Evolutionary conservation across 805 yeast genomes (phyloP).

Genomic region (Sugiyamaella floridensis): DNA sequence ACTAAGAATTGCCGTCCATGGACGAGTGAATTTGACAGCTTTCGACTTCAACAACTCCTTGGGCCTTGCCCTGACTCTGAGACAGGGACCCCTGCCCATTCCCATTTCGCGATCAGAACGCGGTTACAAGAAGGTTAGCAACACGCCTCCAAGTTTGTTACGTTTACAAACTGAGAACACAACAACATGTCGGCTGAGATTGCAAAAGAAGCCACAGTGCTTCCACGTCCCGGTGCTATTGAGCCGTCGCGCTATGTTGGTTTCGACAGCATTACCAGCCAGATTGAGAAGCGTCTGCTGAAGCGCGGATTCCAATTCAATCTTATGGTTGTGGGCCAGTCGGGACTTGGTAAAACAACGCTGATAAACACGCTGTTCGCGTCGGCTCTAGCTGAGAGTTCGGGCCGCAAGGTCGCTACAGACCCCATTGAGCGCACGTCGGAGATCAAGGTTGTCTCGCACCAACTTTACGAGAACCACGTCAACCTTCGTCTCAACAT

Average conservation of each 20-base stretch:
- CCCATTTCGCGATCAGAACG: background rate
- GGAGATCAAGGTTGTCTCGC: conserved; percentile 50
- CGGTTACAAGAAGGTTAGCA: background rate
- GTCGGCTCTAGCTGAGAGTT: conserved; percentile 64
- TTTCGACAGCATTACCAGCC: conserved; percentile 91
- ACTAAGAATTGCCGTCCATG: too few species aligned
- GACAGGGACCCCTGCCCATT: background rate
- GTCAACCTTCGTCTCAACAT: conserved; percentile 81
- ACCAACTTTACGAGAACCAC: conserved; percentile 68
- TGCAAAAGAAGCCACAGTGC: background rate
- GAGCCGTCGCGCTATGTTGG: conserved; percentile 65
- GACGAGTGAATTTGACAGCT: too few species aligned
- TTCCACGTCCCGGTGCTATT: conserved; percentile 2
- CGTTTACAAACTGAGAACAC: background rate
- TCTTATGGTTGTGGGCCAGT: conserved; percentile 82
- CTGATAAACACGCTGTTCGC: conserved; percentile 85
- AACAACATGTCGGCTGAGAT: background rate
- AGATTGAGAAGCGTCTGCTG: conserved; percentile 85
- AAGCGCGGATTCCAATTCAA: conserved; percentile 93
- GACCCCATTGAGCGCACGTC: conserved; percentile 82
- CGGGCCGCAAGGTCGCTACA: conserved; percentile 59
- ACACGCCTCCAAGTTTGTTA: too few species aligned
- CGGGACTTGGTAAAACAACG: conserved; percentile 94
- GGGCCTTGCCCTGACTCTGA: background rate
- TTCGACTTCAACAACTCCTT: too few species aligned